Conservation (phyloP, 495 filamentous ascomycete species). For the Neurospora sp. region DNA sequence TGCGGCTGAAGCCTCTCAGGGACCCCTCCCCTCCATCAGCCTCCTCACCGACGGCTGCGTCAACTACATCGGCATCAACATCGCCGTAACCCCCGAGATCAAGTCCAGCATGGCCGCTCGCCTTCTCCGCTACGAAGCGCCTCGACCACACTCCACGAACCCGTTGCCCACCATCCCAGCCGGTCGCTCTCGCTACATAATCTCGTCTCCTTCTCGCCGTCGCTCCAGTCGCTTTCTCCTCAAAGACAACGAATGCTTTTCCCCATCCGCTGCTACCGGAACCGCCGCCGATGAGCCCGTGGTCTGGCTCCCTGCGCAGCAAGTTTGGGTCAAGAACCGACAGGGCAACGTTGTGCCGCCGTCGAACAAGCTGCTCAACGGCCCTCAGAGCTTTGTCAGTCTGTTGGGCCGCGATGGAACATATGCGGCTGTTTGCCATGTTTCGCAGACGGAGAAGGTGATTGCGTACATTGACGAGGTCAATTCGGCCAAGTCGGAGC, state of each 20-base stretch:
- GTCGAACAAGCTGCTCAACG: not conserved
- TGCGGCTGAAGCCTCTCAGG: not conserved
- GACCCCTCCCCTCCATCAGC: not conserved
- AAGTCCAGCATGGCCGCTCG: not conserved
- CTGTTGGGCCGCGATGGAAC: not conserved
- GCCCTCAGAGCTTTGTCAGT: not conserved
- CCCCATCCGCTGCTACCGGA: not conserved
- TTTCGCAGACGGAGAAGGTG: not conserved
- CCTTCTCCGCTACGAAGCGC: not conserved
- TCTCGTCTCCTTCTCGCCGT: not conserved
- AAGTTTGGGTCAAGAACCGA: not conserved
- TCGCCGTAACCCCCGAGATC: not conserved
- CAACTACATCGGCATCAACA: not conserved
- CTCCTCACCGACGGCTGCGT: not conserved
- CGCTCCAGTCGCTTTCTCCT: not conserved
- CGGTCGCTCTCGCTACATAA: not conserved
- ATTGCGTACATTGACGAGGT: not conserved
- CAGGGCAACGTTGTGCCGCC: not conserved
- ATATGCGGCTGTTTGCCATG: not conserved
- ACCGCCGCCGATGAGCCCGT: not conserved
- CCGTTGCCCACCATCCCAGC: not conserved
- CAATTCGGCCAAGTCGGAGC: not conserved
- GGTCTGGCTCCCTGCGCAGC: not conserved
- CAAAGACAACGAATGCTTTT: not conserved
- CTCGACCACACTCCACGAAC: not conserved